Percentiles rank a stretch among this genome's conserved stretches.
These are phyloP conservation scores for Penicillium sp. DNA, from an alignment of 2,329 filamentous ascomycete genomes.

Conservation along the genomic window DNA sequence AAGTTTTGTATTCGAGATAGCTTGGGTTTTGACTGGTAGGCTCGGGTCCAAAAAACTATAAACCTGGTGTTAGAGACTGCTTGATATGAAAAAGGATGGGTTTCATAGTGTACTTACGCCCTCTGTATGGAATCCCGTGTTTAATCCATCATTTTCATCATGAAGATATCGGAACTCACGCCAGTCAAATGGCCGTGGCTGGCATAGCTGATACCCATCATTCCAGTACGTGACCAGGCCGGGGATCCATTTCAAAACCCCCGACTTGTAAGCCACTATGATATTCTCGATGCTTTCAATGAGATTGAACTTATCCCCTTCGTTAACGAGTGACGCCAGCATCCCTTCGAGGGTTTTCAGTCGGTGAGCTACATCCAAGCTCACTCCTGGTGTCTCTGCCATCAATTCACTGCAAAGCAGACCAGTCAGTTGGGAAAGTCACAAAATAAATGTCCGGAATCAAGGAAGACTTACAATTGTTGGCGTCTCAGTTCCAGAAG, in stretches of 20 bases:
- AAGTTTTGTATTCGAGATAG: too few relatives aligned
- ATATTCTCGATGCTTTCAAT: neutral
- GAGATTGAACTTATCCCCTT: neutral
- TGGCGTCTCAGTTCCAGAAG: neutral
- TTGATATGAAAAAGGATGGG: neutral
- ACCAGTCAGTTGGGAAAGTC: neutral
- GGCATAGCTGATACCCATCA: neutral
- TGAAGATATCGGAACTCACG: neutral
- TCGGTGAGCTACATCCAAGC: neutral
- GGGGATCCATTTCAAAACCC: neutral
- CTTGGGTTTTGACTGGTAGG: too few relatives aligned
- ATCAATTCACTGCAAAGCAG: neutral
- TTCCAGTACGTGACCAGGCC: constrained; percentile 1
- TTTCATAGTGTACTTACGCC: neutral
- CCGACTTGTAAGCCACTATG: neutral
- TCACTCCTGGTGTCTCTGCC: neutral
- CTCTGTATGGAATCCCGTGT: neutral
- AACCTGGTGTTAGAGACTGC: neutral
- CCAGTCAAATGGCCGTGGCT: neutral
- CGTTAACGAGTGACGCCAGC: neutral
- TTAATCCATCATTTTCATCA: neutral
- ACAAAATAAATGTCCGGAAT: neutral
- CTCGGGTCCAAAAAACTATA: neutral
- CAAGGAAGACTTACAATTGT: neutral
- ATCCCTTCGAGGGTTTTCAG: neutral